phyloP scores from a whole-genome alignment of 2,329 filamentous ascomycete genomes.

The Zasmidium citrigriseum region DNA sequence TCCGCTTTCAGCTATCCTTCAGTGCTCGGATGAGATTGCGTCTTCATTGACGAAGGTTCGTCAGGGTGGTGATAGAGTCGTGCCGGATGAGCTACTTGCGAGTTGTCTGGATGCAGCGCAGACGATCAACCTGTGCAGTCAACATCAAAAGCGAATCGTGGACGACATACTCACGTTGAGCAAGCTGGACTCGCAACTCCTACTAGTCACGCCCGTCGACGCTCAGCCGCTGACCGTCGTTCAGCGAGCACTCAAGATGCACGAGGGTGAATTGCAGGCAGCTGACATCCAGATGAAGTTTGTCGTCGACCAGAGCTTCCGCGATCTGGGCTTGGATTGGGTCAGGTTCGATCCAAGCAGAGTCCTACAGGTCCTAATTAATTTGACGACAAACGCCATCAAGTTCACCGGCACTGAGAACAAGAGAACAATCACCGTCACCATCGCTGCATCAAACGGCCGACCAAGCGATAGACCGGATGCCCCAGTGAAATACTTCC shows the following conservation, averaged over 20 bases:
- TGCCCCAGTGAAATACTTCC: slow-evolving; percentile 61
- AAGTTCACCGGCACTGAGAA: slow-evolving; percentile 73
- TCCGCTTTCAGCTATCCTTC: slow-evolving; percentile 71
- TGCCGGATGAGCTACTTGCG: slow-evolving; percentile 49
- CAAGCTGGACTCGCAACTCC: slow-evolving; percentile 73
- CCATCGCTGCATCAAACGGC: slow-evolving; percentile 63
- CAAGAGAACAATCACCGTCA: slow-evolving; percentile 65
- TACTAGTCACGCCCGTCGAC: slow-evolving; percentile 70
- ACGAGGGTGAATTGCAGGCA: slow-evolving; percentile 71
- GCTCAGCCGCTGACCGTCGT: slow-evolving; percentile 68
- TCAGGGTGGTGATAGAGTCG: slow-evolving; percentile 41
- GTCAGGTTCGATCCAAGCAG: slow-evolving; percentile 73
- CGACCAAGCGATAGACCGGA: slow-evolving; percentile 48
- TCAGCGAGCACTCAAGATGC: slow-evolving; percentile 72
- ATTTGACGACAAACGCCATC: slow-evolving; percentile 66
- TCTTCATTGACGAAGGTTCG: slow-evolving; percentile 50
- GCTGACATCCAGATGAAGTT: slow-evolving; percentile 68
- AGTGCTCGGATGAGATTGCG: slow-evolving; percentile 74
- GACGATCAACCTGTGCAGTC: slow-evolving; percentile 74
- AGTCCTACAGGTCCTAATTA: slow-evolving; percentile 77
- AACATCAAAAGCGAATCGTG: slow-evolving; percentile 79
- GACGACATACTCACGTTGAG: slow-evolving; percentile 73
- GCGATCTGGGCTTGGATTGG: slow-evolving; percentile 61
- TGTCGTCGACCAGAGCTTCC: slow-evolving; percentile 63
- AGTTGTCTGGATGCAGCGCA: slow-evolving; percentile 72